Conservation (phyloP, 1,284 basidiomycete species). For the Apiotrichum domesticum region DNA sequence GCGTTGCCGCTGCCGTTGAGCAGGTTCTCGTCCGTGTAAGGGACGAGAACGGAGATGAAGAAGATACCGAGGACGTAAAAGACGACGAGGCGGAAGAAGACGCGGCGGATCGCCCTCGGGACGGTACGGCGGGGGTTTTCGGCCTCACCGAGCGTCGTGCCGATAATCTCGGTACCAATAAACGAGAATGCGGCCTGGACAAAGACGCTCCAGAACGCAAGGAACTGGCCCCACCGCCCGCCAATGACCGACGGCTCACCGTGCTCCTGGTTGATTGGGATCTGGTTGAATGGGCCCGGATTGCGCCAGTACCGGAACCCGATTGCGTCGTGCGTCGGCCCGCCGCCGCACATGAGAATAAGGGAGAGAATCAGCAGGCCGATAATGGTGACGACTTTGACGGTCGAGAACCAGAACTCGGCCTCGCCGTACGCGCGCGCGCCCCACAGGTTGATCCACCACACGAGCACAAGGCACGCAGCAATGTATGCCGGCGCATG, state of each 20-base stretch:
- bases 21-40: slow-evolving; percentile 60
- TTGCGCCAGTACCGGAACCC: slow-evolving; percentile 58
- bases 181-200: slow-evolving; percentile 78
- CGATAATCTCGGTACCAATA: slow-evolving; percentile 72
- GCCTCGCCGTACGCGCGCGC: slow-evolving; percentile 32
- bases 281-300: slow-evolving; percentile 49
- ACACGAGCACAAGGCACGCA: slow-evolving; percentile 42
- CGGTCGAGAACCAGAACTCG: slow-evolving; percentile 37
- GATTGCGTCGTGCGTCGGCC: slow-evolving; percentile 49
- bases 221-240: slow-evolving; percentile 55
- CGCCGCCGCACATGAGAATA: slow-evolving; percentile 65
- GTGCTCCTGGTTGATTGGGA: slow-evolving; percentile 15
- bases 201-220: slow-evolving; percentile 61
- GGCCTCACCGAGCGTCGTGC: slow-evolving; percentile 55
- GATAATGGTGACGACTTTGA: slow-evolving; percentile 32
- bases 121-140: slow-evolving; percentile 71
- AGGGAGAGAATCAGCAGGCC: slow-evolving; percentile 56
- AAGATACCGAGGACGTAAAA: slow-evolving; percentile 56
- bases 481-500: slow-evolving; percentile 47
- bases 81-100: slow-evolving; percentile 69
- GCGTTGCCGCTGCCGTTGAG: slow-evolving; percentile 53
- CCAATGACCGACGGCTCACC: slow-evolving; percentile 9
- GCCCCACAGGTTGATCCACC: slow-evolving; percentile 47
- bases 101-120: slow-evolving; percentile 67
- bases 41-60: slow-evolving; percentile 67